These are phyloP conservation scores for Diaporthe ampelina DNA, from an alignment of 2,329 filamentous ascomycete species.

Conservation along the genomic window DNA sequence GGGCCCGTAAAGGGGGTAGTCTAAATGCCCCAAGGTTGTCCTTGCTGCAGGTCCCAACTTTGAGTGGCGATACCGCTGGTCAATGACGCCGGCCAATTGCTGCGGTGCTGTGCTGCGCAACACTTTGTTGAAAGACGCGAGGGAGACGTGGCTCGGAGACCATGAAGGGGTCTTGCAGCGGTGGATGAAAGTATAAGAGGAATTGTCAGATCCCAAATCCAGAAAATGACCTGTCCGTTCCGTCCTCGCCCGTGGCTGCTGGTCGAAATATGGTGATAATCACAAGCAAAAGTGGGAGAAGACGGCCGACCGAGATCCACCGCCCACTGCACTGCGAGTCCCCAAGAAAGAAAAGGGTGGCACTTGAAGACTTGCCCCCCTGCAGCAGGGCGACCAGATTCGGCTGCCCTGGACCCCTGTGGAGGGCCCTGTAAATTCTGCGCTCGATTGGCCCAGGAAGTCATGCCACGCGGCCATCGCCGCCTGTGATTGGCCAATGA, in stretches of 20 bases:
- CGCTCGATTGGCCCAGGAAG: slow-evolving; percentile 34
- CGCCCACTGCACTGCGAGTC: background rate
- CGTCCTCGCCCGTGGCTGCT: slow-evolving; percentile 9
- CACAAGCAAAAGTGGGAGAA: slow-evolving; percentile 35
- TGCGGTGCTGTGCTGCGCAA: background rate
- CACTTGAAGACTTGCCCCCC: slow-evolving; percentile 12
- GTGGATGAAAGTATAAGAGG: slow-evolving; percentile 7
- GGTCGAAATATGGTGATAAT: slow-evolving; percentile 34
- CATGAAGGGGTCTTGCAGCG: background rate
- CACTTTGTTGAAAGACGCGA: slow-evolving; percentile 11
- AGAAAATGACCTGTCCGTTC: slow-evolving; percentile 4
- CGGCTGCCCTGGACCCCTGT: slow-evolving; percentile 9
- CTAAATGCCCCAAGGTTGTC: slow-evolving; percentile 8
- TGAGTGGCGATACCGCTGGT: slow-evolving; percentile 27
- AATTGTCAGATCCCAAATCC: slow-evolving; percentile 11
- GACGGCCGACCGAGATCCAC: slow-evolving; percentile 30
- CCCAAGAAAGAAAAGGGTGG: background rate
- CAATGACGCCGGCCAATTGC: slow-evolving; percentile 26
- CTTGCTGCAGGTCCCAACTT: slow-evolving; percentile 17
- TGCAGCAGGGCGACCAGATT: slow-evolving; percentile 19
- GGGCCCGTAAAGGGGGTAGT: slow-evolving; percentile 22
- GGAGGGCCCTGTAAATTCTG: slow-evolving; percentile 21
- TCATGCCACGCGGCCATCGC: slow-evolving; percentile 42
- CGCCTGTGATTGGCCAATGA: slow-evolving; percentile 42
- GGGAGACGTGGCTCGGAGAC: slow-evolving; percentile 6